phyloP scores from a whole-genome alignment of 345 rosid genomes.

The Salix brachista region DNA sequence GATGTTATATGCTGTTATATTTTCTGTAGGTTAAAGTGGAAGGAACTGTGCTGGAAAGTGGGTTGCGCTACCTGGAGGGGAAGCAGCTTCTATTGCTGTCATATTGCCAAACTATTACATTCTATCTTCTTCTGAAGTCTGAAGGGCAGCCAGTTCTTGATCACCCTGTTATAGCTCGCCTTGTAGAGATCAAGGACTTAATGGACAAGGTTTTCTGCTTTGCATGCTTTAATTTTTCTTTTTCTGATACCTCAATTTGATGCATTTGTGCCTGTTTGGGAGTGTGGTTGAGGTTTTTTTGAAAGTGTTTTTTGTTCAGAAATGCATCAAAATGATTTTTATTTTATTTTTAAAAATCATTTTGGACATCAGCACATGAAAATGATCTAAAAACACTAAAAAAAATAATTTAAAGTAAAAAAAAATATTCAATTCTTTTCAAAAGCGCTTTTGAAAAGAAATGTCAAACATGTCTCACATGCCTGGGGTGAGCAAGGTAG shows the following conservation, averaged over 20 bases:
- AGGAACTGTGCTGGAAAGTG: conserved; percentile 40
- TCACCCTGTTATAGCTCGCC: conserved; percentile 88
- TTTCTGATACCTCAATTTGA: neutral
- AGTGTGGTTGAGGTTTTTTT: too few relatives aligned
- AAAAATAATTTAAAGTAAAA: too few relatives aligned
- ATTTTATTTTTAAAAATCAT: too few relatives aligned
- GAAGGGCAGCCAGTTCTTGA: conserved; percentile 86
- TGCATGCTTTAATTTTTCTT: neutral
- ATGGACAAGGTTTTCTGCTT: conserved; percentile 61
- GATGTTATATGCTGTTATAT: neutral
- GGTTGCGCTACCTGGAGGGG: conserved; percentile 65
- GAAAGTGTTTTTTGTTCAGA: too few relatives aligned
- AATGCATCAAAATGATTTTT: too few relatives aligned
- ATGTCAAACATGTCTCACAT: too few relatives aligned
- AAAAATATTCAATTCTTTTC: too few relatives aligned
- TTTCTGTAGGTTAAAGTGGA: conserved; percentile 50
- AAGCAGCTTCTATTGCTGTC: conserved; percentile 71
- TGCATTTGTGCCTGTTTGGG: too few relatives aligned
- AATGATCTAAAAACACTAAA: too few relatives aligned
- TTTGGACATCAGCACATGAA: too few relatives aligned
- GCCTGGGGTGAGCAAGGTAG: too few relatives aligned
- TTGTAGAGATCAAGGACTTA: conserved; percentile 71
- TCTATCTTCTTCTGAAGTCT: conserved; percentile 88
- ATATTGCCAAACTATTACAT: conserved; percentile 84
- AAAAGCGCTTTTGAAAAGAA: too few relatives aligned